A percentile compares a stretch with the other conserved stretches of the same genome.
Conservation (phyloP, 441 rosid genomes). For the Biscutella laevigata region DNA sequence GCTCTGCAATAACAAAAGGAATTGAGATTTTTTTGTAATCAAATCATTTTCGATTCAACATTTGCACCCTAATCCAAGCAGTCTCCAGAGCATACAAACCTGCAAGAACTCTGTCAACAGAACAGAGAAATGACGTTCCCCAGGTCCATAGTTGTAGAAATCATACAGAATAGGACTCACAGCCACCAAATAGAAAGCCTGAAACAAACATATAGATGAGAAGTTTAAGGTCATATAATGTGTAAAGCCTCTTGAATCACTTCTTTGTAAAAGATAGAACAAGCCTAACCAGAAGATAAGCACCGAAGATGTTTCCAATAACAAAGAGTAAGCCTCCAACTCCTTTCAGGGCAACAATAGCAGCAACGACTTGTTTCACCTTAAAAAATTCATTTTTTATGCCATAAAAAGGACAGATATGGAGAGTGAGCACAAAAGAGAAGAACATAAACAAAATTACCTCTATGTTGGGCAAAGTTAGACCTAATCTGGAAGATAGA, state of each 20-base stretch:
- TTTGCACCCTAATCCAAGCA: too few relatives aligned
- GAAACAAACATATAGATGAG: constrained; percentile 4
- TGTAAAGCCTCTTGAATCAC: background rate
- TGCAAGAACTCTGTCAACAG: constrained; percentile 51
- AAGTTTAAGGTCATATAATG: background rate
- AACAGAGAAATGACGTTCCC: constrained; percentile 39
- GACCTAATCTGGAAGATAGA: constrained; percentile 39
- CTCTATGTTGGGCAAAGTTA: constrained; percentile 42
- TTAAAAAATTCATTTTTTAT: constrained; percentile 13
- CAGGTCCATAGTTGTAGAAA: constrained; percentile 63
- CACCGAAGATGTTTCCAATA: constrained; percentile 59
- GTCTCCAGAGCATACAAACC: constrained; percentile 34
- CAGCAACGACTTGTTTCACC: constrained; percentile 38
- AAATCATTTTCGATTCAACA: too few relatives aligned
- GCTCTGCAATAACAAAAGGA: constrained; percentile 29
- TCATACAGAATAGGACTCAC: constrained; percentile 50
- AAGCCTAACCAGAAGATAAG: constrained; percentile 53
- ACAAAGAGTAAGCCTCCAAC: constrained; percentile 59
- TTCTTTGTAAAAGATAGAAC: background rate
- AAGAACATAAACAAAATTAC: constrained; percentile 25
- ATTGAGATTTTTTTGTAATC: too few relatives aligned
- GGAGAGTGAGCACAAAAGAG: background rate
- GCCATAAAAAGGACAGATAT: background rate
- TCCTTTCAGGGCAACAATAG: constrained; percentile 47
- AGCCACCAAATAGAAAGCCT: constrained; percentile 56